phyloP scores from a whole-genome alignment of 148 eudicot species.

The Agrostemma githago region DNA sequence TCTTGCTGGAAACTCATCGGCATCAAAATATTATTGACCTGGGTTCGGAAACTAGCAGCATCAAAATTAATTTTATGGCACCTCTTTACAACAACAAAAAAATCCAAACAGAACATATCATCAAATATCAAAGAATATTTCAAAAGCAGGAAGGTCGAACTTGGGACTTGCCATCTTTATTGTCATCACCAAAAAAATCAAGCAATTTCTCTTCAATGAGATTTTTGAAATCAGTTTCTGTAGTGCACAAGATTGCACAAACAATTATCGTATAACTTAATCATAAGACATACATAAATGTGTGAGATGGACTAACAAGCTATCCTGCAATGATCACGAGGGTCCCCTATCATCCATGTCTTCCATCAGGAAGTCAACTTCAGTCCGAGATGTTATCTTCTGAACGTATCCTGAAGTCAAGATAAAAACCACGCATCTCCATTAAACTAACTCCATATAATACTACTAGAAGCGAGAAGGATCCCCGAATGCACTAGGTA shows the following conservation, averaged over 20 bases:
- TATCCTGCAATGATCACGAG: constrained; percentile 30
- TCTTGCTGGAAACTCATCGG: not conserved
- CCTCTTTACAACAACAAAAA: not conserved
- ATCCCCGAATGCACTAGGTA: not conserved
- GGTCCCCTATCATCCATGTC: constrained; percentile 75
- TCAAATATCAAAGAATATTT: not conserved
- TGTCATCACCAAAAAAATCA: not conserved
- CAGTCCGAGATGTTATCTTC: constrained; percentile 76
- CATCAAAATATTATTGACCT: not conserved
- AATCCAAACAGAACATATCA: not conserved
- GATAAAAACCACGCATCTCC: not conserved
- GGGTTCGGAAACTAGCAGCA: not conserved
- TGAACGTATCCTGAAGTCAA: constrained; percentile 81
- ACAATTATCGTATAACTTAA: not conserved
- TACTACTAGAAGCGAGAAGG: not conserved
- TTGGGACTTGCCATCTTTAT: not conserved
- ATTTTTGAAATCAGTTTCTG: constrained; percentile 6
- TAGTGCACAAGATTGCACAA: not conserved
- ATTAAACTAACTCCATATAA: not conserved
- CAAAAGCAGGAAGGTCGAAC: not conserved
- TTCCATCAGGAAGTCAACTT: constrained; percentile 71
- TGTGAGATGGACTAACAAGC: not conserved
- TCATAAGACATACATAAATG: constrained; percentile 2
- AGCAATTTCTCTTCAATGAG: constrained; percentile 6
- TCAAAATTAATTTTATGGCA: not conserved